Evolutionary conservation across 2,329 filamentous ascomycete species (phyloP), one percentile per base, ranked within the genome.

Genomic region (Lecanicillium sp.): DNA sequence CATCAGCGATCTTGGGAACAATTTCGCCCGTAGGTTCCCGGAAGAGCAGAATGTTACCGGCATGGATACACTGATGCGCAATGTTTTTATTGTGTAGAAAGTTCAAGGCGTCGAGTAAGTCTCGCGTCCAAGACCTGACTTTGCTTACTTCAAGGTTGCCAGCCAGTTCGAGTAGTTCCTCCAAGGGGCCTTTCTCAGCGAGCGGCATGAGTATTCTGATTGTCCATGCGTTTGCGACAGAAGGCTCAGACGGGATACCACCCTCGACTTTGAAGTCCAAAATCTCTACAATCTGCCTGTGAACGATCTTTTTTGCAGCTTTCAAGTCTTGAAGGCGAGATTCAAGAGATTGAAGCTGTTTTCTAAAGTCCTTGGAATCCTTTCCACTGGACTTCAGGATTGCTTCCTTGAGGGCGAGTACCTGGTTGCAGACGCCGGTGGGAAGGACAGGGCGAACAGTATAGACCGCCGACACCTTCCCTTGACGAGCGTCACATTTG

Each of bases 41-140:
- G 57, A 86, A 87, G 4, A 96, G 68, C 4, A 96, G 74, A 39
- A 96, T 77, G 54, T 95, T 95, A 15, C 80, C 77, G 11, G 84
- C 74, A 60, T 95, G 88, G 15, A 96, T 82, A 58, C 87, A 82
- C 60, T 87, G 86, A 65, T 97, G 93, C 20, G 88, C 74, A 49
- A 96, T 75, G 17, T 89, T 89, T 60, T 87, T 84, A 54, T 85
- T 84, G 66, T 97, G 91, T 44, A 95, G 80, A 62, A 86, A 95
- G 50, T 89, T 86, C 23, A 98, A 71, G 0, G 85, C 93, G 67
- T 96, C 89, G 21, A 98, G 77, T 15, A 98, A 74, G 58, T 95
- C 89, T 51, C 90, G 82, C n/a, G 89, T 93, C 85, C 90, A 97
- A 20, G 87, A 83, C 45, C 90, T 84, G 37, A 90, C 83, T 61